These are phyloP conservation scores for Rhodofomes roseus DNA, from an alignment of 1,284 basidiomycete species.

Conservation along the genomic window DNA sequence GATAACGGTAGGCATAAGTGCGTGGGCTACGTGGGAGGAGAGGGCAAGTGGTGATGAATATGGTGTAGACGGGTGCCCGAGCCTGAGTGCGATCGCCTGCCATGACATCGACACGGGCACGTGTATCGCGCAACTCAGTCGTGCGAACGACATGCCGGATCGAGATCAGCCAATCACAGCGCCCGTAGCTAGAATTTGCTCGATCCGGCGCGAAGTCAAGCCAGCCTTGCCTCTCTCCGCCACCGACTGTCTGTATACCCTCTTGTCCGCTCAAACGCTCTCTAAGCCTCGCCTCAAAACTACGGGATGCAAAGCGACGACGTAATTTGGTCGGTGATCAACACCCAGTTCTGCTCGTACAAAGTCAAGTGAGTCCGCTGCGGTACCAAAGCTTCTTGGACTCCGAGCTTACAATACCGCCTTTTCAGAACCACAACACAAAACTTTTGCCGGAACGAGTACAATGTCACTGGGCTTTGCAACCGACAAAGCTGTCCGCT, in stretches of 20 bases:
- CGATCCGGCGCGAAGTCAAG: background rate
- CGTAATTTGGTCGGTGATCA: constrained; percentile 94
- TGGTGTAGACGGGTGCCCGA: background rate
- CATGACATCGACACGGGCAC: background rate
- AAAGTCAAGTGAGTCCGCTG: constrained; percentile 86
- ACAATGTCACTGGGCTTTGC: constrained; percentile 98
- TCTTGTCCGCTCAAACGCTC: background rate
- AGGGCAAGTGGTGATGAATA: background rate
- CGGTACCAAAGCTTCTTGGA: background rate
- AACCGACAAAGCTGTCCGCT: constrained; percentile 95
- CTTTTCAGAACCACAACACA: constrained; percentile 79
- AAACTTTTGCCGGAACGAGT: constrained; percentile 98
- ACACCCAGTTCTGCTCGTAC: constrained; percentile 92
- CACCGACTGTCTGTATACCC: background rate
- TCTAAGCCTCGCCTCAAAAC: background rate
- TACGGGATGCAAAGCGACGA: constrained; percentile 83
- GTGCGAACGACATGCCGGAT: constrained; percentile 3
- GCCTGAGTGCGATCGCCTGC: background rate
- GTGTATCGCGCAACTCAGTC: background rate
- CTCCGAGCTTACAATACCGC: background rate
- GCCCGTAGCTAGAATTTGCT: constrained; percentile 1
- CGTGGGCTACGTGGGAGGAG: background rate
- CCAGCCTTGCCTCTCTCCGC: background rate
- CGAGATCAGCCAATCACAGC: constrained; percentile 7
- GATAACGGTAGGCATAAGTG: background rate